These are phyloP conservation scores for Emmonsia crescens DNA, from an alignment of 2,329 filamentous ascomycete species.

Conservation along the genomic window DNA sequence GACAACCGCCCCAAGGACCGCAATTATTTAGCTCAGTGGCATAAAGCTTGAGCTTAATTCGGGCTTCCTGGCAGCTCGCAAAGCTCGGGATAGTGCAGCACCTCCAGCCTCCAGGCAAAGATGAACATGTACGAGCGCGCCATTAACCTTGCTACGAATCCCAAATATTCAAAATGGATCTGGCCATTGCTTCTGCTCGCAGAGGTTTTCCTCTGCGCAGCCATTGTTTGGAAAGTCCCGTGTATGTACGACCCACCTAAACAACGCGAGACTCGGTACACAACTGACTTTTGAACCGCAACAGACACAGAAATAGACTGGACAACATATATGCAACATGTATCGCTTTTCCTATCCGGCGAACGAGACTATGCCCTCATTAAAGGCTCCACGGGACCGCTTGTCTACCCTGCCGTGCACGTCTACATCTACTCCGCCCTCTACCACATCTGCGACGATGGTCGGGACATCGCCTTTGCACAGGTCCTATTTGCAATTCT, in stretches of 20 bases:
- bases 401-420: constrained; percentile 91
- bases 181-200: constrained; percentile 54
- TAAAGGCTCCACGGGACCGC: constrained; percentile 75
- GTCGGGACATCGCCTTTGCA: constrained; percentile 64
- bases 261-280: background rate
- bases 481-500: constrained; percentile 72
- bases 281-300: constrained; percentile 14
- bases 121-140: constrained; percentile 18
- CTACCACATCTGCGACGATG: constrained; percentile 65
- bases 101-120: background rate
- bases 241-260: constrained; percentile 47
- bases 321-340: constrained; percentile 92
- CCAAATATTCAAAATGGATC: constrained; percentile 51
- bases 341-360: constrained; percentile 65
- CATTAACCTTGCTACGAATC: constrained; percentile 40
- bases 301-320: constrained; percentile 96
- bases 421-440: constrained; percentile 80
- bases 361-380: constrained; percentile 84
- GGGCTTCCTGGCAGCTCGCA: no score
- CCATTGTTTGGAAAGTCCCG: constrained; percentile 70
- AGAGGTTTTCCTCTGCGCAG: constrained; percentile 60
- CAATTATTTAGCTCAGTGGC: background rate
- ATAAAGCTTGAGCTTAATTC: background rate
- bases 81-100: background rate
- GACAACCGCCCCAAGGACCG: no score